These are phyloP conservation scores for Leishmania guyanensis DNA, from an alignment of 208 protist genomes.

Conservation along the genomic window DNA sequence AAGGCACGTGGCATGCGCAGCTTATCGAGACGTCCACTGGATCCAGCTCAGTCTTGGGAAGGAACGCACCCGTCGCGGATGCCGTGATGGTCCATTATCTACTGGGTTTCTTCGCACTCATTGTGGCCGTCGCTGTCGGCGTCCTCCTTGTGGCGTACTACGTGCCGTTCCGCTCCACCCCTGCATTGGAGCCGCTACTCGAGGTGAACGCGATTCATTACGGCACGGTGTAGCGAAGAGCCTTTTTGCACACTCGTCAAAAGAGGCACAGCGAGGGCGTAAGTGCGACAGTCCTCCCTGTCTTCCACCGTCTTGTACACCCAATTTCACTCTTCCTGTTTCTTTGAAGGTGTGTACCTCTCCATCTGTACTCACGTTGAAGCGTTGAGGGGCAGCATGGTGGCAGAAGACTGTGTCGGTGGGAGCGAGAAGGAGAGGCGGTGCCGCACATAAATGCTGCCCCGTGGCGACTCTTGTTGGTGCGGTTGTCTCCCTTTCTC, in stretches of 20 bases:
- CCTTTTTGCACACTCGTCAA: no score
- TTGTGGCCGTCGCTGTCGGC: constrained; percentile 12
- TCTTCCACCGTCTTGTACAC: neutral
- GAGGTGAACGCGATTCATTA: constrained; percentile 15
- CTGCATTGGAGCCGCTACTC: constrained; percentile 14
- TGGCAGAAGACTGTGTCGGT: neutral
- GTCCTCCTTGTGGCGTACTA: constrained; percentile 25
- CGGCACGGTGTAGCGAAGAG: constrained; percentile 14
- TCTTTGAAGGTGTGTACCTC: neutral
- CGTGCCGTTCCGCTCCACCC: constrained; percentile 5
- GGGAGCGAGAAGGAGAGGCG: neutral
- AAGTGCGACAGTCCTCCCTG: neutral
- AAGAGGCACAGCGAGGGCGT: neutral
- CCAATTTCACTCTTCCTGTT: neutral
- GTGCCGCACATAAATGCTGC: neutral
- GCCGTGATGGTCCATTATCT: constrained; percentile 15
- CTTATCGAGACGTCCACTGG: constrained; percentile 67
- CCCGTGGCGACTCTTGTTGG: neutral
- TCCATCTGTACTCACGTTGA: neutral
- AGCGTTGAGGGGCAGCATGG: neutral
- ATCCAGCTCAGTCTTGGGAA: constrained; percentile 21
- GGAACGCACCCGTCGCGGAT: constrained; percentile 1
- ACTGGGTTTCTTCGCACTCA: constrained; percentile 21
- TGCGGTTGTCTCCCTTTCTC: neutral
- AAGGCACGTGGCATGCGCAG: constrained; percentile 69